Base-by-base conservation (phyloP, 441 rosid genomes). In the Aquilaria agallochum region DNA sequence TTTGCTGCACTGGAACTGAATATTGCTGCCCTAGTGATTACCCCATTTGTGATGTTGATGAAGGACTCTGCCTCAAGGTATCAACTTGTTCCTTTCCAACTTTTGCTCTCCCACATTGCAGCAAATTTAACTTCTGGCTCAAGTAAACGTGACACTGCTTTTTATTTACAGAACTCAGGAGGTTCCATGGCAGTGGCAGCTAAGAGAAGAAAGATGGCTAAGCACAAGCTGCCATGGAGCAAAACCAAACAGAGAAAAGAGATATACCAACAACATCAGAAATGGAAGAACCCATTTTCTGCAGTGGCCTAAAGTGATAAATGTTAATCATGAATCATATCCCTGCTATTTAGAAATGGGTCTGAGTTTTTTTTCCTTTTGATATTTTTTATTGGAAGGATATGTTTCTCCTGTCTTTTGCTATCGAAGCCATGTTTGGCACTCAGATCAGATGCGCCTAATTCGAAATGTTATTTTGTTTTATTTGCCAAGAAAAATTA, bases 11-110 rank as follows among this genome's bases (percentile, higher is more conserved):
- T 9, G 85, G 72, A 36, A 76, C 81, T 0, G 77, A 55, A 0
- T 77, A 76, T 59, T 84, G 93, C 63, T 87, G 93, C 64, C 93
- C 93, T 0, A 50, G 81, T 60, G 87, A 82, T 48, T 87, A 87
- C 70, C 93, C 90, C 9, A 67, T 84, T 58, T 87, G 94, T 61
- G 81, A 82, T 53, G 7, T 78, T 31, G 71, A 74, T 1, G 83
- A 84, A 66, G 87, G 87, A 42, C 83, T 84, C 67, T 87, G 94
- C 72, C 82, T 82, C 33, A 52, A 77, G 85, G 94, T 84, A 80
- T 58, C 5, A 31, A 55, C 45, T 40, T 40, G 2, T 40, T 36
- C 42, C 42, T 40, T 40, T 4, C 9, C 7, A 10, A 1, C 45
- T 40, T 40, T 40, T 40, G 45, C 2, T 20, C 27, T 20, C 27